phyloP scores from a whole-genome alignment of 148 eudicot genomes.

The Vaccinium vitisidaea region DNA sequence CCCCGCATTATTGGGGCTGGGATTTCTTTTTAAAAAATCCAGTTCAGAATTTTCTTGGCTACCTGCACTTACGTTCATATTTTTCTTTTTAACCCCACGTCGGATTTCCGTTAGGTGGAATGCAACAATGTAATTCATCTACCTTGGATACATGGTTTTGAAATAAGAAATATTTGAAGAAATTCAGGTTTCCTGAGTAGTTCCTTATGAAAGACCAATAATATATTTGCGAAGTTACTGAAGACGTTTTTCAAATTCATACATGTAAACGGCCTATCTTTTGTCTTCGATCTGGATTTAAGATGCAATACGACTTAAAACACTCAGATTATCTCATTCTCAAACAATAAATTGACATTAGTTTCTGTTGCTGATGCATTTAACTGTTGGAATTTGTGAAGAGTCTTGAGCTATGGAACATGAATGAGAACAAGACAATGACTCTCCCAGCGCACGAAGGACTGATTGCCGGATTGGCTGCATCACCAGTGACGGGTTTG shows the following conservation, averaged over 20 bases:
- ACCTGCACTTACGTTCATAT: neutral
- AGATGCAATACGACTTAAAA: neutral
- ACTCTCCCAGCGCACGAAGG: slow-evolving; percentile 72
- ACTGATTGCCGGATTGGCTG: slow-evolving; percentile 64
- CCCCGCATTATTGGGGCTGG: too few relatives aligned
- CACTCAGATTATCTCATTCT: neutral
- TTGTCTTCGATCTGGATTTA: neutral
- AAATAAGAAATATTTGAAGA: neutral
- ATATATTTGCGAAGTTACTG: neutral
- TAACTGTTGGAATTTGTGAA: slow-evolving; percentile 16
- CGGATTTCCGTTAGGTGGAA: neutral
- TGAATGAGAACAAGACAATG: slow-evolving; percentile 82
- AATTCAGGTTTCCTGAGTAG: neutral
- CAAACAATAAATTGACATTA: neutral
- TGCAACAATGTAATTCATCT: neutral
- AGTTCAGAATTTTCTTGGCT: neutral
- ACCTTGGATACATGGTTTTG: neutral
- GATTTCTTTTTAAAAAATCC: neutral
- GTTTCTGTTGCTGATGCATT: slow-evolving; percentile 3
- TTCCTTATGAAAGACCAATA: neutral
- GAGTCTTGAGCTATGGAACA: slow-evolving; percentile 96
- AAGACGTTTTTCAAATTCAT: neutral
- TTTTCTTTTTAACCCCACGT: neutral
- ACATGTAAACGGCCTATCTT: neutral
- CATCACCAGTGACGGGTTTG: slow-evolving; percentile 54